Conservation (phyloP, 768 basidiomycete genomes). For the Pleurotus citrinopileatus region DNA sequence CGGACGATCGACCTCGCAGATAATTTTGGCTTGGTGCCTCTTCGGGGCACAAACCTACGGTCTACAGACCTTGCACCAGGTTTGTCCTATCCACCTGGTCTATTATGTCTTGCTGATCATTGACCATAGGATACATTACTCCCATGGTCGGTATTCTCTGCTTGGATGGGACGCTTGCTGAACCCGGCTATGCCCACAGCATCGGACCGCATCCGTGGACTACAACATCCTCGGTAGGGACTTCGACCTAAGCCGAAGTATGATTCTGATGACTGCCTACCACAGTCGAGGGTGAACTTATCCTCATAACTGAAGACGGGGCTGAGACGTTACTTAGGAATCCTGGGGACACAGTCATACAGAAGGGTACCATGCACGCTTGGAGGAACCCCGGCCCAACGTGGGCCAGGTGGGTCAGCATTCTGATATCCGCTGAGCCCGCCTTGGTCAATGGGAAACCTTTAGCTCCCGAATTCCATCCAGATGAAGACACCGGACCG, state of each 20-base stretch:
- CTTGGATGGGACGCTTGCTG: not conserved
- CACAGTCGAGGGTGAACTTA: constrained; percentile 54
- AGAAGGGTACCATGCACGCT: constrained; percentile 57
- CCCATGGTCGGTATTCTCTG: constrained; percentile 40
- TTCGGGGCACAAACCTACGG: constrained; percentile 43
- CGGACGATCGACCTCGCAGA: constrained; percentile 34
- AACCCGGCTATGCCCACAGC: constrained; percentile 22
- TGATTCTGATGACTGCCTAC: constrained; percentile 4
- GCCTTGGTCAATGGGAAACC: constrained; percentile 42
- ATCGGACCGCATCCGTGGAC: constrained; percentile 57
- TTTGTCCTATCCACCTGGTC: not conserved
- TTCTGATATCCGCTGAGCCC: constrained; percentile 54
- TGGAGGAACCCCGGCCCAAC: constrained; percentile 55
- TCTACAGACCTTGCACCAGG: constrained; percentile 53
- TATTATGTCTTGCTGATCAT: not conserved
- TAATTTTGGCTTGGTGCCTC: constrained; percentile 42
- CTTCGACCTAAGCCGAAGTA: not conserved
- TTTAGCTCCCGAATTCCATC: constrained; percentile 30
- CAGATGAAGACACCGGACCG: not conserved
- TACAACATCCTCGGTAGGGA: constrained; percentile 55
- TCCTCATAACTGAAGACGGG: constrained; percentile 57
- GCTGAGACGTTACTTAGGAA: constrained; percentile 48
- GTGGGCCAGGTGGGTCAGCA: constrained; percentile 52
- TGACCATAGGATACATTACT: constrained; percentile 32
- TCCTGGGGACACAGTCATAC: constrained; percentile 54